A percentile compares a stretch with the other conserved stretches of the same genome.
These are phyloP conservation scores for Cicer chorassanicum DNA, from an alignment of 306 rosid genomes.

Conservation along the genomic window DNA sequence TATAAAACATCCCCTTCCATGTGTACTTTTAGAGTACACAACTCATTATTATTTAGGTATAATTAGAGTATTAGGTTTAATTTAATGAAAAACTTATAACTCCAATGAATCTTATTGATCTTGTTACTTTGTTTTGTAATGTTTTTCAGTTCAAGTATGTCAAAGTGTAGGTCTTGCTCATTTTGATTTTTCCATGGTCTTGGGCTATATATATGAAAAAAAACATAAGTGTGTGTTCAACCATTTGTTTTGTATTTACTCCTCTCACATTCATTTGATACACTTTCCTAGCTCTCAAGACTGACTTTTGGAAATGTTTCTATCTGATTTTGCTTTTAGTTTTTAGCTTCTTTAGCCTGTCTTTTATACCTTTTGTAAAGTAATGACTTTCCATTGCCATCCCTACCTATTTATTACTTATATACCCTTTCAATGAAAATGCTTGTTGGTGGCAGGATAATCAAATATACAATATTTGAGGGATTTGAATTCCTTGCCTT, in stretches of 20 bases:
- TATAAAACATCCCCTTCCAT: conserved; percentile 24
- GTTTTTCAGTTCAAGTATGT: neutral
- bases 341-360: neutral
- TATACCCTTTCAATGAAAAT: neutral
- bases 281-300: neutral
- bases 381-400: conserved; percentile 1
- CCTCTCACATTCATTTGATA: neutral
- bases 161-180: neutral
- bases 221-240: neutral
- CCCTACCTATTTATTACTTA: neutral
- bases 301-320: too few relatives aligned
- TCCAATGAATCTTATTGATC: neutral
- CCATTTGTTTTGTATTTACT: neutral
- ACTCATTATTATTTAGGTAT: conserved; percentile 20
- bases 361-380: neutral
- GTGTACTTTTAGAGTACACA: neutral
- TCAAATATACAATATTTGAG: neutral
- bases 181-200: neutral
- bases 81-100: neutral
- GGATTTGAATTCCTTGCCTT: too few relatives aligned
- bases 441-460: neutral
- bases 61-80: neutral
- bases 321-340: neutral
- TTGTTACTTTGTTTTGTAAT: neutral
- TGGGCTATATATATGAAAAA: neutral